Evolutionary conservation across 306 rosid species (phyloP).

Genomic region (Cucumis hystrix): DNA sequence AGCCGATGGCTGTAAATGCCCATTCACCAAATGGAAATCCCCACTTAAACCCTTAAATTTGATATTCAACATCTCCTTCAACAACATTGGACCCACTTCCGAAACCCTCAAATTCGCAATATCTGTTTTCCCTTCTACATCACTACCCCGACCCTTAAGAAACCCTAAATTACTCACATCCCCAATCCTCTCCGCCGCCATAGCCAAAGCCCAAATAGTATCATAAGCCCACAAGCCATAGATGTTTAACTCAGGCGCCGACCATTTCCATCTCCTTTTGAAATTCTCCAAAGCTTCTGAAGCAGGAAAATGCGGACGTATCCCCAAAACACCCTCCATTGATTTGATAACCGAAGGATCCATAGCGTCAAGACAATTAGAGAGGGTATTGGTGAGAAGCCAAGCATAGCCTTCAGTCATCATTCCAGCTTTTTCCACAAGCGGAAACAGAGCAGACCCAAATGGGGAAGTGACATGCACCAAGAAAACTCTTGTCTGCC

Average conservation of each 20-base stretch:
- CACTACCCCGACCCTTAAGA: background rate
- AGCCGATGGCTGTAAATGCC: constrained; percentile 16
- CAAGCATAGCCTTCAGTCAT: constrained; percentile 18
- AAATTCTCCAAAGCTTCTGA: constrained; percentile 13
- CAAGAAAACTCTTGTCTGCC: constrained; percentile 14
- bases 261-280: constrained; percentile 14
- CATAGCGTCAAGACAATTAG: constrained; percentile 3
- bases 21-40: constrained; percentile 7
- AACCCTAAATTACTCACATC: background rate
- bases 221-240: constrained; percentile 37
- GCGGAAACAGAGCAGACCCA: constrained; percentile 16
- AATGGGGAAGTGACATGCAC: constrained; percentile 22
- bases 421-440: constrained; percentile 15
- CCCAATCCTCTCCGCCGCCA: constrained; percentile 12
- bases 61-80: background rate
- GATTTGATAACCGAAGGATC: constrained; percentile 5
- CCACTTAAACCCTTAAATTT: constrained; percentile 16
- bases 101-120: constrained; percentile 5
- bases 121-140: background rate
- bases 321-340: constrained; percentile 35
- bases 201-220: constrained; percentile 18
- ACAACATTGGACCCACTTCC: constrained; percentile 4
- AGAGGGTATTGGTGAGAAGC: constrained; percentile 16
- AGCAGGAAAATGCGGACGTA: constrained; percentile 12
- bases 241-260: constrained; percentile 4